These are phyloP conservation scores for Vigna unguiculata DNA, from an alignment of 306 rosid species.

Conservation along the genomic window DNA sequence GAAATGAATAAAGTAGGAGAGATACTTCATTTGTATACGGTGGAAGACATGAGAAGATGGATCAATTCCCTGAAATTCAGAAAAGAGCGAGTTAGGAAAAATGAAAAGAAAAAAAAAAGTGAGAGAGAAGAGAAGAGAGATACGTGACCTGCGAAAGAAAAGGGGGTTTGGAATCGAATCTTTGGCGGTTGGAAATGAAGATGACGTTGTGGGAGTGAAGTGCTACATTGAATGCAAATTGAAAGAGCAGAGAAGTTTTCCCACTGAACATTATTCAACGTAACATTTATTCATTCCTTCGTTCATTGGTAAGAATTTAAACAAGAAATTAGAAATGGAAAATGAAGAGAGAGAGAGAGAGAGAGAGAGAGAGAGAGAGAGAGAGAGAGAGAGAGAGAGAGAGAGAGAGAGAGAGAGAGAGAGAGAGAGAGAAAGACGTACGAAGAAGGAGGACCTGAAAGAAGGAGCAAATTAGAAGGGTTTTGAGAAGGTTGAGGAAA, in stretches of 20 bases:
- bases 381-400: slow-evolving; percentile 11
- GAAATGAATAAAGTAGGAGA: not conserved
- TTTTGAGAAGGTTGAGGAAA: slow-evolving; percentile 27
- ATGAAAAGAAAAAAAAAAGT: not conserved
- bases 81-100: not conserved
- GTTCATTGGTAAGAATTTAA: slow-evolving; percentile 1
- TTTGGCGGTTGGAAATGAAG: slow-evolving; percentile 71
- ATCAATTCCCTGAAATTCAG: slow-evolving; percentile 67
- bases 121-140: not conserved
- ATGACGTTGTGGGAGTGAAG: slow-evolving; percentile 49
- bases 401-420: not conserved
- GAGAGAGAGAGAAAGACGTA: slow-evolving; percentile 45
- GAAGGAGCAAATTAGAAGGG: slow-evolving; percentile 54
- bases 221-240: slow-evolving; percentile 76
- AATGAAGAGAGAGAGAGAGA: not conserved
- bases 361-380: slow-evolving; percentile 36
- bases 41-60: slow-evolving; percentile 68
- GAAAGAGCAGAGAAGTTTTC: slow-evolving; percentile 82
- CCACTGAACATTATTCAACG: slow-evolving; percentile 54
- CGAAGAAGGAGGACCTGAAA: slow-evolving; percentile 93
- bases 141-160: slow-evolving; percentile 75
- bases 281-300: not conserved
- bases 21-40: slow-evolving; percentile 81
- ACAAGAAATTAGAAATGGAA: not conserved
- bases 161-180: slow-evolving; percentile 77